Evolutionary conservation across 768 basidiomycete species (phyloP).

Genomic region (Rhizopogon sp.): DNA sequence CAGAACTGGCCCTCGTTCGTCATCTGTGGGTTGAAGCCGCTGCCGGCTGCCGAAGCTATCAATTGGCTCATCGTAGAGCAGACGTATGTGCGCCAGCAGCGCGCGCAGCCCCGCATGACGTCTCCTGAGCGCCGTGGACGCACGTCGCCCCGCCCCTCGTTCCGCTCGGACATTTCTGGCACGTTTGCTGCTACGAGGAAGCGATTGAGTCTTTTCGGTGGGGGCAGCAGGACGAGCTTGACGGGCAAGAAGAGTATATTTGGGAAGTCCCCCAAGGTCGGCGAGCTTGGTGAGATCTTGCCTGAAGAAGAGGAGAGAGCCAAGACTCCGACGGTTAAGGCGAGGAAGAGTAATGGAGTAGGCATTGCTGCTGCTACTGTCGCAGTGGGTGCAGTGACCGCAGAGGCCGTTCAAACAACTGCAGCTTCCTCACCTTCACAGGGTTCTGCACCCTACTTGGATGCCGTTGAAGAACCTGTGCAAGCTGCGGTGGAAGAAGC

Average conservation of each 20-base stretch:
- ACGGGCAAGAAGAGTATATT: constrained; percentile 19
- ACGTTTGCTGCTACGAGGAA: constrained; percentile 52
- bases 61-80: constrained; percentile 73
- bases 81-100: constrained; percentile 36
- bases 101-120: constrained; percentile 19
- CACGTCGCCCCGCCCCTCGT: constrained; percentile 40
- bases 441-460: neutral
- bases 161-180: constrained; percentile 38
- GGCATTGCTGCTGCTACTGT: constrained; percentile 15
- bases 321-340: constrained; percentile 23
- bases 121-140: constrained; percentile 26
- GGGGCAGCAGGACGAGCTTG: constrained; percentile 16
- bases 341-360: constrained; percentile 18
- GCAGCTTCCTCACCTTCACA: neutral
- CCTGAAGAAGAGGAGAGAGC: constrained; percentile 46
- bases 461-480: constrained; percentile 5
- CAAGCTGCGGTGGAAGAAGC: neutral
- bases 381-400: constrained; percentile 13
- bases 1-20: constrained; percentile 65
- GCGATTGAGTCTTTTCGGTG: constrained; percentile 58
- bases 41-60: constrained; percentile 25
- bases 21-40: constrained; percentile 59
- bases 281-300: constrained; percentile 70
- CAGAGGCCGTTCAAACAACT: constrained; percentile 9
- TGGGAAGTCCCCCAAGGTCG: constrained; percentile 39